These are phyloP conservation scores for Aaosphaeria arxii DNA, from an alignment of 2,329 filamentous ascomycete genomes.

Conservation along the genomic window DNA sequence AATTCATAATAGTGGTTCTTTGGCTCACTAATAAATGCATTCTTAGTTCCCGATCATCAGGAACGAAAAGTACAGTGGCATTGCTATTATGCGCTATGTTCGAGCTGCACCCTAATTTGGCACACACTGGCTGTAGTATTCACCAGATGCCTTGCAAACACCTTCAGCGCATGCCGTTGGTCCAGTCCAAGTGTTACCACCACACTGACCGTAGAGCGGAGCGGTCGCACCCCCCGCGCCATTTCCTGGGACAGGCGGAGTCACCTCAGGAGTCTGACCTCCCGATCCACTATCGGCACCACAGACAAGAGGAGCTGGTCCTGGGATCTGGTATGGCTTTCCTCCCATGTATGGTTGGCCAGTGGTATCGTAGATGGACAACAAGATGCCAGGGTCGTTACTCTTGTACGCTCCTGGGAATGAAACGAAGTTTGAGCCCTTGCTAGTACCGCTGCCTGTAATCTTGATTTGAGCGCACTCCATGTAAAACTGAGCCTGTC, in stretches of 20 bases:
- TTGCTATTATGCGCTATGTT: too few relatives aligned
- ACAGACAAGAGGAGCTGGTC: slow-evolving; percentile 47
- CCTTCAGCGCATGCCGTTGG: slow-evolving; percentile 22
- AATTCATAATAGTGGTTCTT: too few relatives aligned
- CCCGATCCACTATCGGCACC: neutral
- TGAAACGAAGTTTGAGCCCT: slow-evolving; percentile 11
- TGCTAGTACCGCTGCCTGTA: slow-evolving; percentile 14
- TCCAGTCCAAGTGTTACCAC: slow-evolving; percentile 15
- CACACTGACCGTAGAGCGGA: slow-evolving; percentile 13
- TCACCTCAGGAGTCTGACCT: neutral
- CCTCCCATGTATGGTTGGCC: slow-evolving; percentile 12
- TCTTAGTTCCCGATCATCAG: too few relatives aligned
- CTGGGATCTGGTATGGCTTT: slow-evolving; percentile 44
- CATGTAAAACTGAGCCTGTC: slow-evolving; percentile 18
- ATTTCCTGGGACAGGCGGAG: neutral
- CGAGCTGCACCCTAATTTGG: neutral
- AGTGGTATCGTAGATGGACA: slow-evolving; percentile 15
- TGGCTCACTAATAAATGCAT: too few relatives aligned
- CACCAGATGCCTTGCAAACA: slow-evolving; percentile 22
- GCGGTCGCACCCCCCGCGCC: neutral
- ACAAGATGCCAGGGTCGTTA: slow-evolving; percentile 16
- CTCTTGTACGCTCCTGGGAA: slow-evolving; percentile 24
- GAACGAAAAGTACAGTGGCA: too few relatives aligned
- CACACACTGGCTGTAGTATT: slow-evolving; percentile 10
- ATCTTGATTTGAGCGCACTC: slow-evolving; percentile 24